These are phyloP conservation scores for Moesziomyces globuligerus DNA, from an alignment of 1,284 basidiomycete genomes.

Conservation along the genomic window DNA sequence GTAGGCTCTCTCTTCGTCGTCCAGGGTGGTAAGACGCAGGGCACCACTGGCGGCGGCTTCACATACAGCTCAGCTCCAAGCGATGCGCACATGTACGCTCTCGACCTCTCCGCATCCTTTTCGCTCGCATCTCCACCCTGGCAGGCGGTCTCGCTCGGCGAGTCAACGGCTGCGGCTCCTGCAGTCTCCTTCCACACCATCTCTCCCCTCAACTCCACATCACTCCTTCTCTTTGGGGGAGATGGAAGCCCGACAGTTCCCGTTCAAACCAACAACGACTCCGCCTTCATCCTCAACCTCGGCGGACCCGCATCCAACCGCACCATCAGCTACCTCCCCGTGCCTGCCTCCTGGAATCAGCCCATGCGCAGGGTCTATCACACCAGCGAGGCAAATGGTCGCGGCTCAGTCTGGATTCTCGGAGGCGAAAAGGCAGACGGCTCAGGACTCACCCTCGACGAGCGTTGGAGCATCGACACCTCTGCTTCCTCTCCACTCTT, in stretches of 20 bases:
- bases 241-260: conserved; percentile 35
- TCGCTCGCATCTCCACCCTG: conserved; percentile 46
- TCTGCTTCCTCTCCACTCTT: conserved; percentile 23
- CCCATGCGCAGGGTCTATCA: conserved; percentile 59
- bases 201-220: conserved; percentile 44
- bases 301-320: conserved; percentile 14
- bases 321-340: conserved; percentile 17
- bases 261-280: conserved; percentile 56
- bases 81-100: conserved; percentile 45
- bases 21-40: conserved; percentile 61
- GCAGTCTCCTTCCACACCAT: conserved; percentile 57
- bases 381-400: conserved; percentile 41
- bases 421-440: conserved; percentile 60
- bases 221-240: conserved; percentile 58
- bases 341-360: conserved; percentile 45
- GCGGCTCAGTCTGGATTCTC: conserved; percentile 49
- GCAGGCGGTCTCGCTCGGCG: conserved; percentile 16
- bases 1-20: conserved; percentile 46
- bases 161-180: conserved; percentile 16
- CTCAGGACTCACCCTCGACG: conserved; percentile 40
- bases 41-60: conserved; percentile 48
- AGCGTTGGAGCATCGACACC: conserved; percentile 43
- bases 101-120: conserved; percentile 50
- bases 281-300: conserved; percentile 49
- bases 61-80: conserved; percentile 56